These are phyloP conservation scores for Debaryomyces robertsiae DNA, from an alignment of 1,139 yeast genomes.

Conservation along the genomic window DNA sequence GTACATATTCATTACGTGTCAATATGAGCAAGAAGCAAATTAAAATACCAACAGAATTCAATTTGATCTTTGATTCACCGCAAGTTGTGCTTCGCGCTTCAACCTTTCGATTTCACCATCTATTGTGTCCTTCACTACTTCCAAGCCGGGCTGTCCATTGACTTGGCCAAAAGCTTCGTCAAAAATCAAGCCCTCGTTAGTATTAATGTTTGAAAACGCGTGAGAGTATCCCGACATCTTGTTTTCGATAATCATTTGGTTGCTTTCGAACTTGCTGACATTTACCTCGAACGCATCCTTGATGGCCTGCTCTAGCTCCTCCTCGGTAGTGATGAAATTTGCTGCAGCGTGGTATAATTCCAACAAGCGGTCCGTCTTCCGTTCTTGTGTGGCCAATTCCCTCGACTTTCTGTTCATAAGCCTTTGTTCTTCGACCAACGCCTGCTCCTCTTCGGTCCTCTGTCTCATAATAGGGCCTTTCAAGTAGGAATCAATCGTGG, in stretches of 20 bases:
- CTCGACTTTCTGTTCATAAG: slow-evolving; percentile 35
- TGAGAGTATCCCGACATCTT: slow-evolving; percentile 38
- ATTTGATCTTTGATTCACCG: slow-evolving; percentile 21
- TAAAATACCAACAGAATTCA: neutral
- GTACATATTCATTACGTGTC: slow-evolving; percentile 7
- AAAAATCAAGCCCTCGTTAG: slow-evolving; percentile 36
- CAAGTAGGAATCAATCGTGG: slow-evolving; percentile 72
- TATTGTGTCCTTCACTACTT: slow-evolving; percentile 43
- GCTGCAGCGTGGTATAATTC: slow-evolving; percentile 73
- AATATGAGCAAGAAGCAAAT: too few species aligned
- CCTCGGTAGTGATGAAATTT: slow-evolving; percentile 66
- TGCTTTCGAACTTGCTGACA: slow-evolving; percentile 39
- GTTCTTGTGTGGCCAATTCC: slow-evolving; percentile 38
- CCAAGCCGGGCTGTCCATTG: slow-evolving; percentile 50
- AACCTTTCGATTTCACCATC: slow-evolving; percentile 40
- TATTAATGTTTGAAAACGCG: slow-evolving; percentile 29
- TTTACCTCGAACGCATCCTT: slow-evolving; percentile 56
- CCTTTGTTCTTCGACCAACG: slow-evolving; percentile 46
- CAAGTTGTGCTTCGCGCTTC: slow-evolving; percentile 40
- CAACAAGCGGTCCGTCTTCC: slow-evolving; percentile 58
- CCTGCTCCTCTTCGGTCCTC: slow-evolving; percentile 68
- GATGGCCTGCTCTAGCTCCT: slow-evolving; percentile 59
- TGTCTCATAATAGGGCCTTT: slow-evolving; percentile 70
- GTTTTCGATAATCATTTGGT: slow-evolving; percentile 37
- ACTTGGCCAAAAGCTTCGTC: slow-evolving; percentile 43